phyloP scores from a whole-genome alignment of 768 basidiomycete genomes.

The Hydnomerulius pinastri region DNA sequence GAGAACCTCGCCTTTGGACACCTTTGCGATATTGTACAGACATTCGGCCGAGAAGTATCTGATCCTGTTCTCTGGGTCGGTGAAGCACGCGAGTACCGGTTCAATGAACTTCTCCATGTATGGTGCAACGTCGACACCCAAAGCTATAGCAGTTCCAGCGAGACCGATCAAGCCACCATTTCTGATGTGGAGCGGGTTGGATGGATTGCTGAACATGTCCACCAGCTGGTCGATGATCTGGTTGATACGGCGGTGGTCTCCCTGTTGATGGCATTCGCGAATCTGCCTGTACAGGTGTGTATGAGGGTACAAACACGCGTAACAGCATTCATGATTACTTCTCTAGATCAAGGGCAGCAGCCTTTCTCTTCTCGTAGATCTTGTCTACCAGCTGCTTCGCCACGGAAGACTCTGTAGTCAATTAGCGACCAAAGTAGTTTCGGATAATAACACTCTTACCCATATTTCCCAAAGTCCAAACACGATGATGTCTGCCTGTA shows the following conservation, averaged over 20 bases:
- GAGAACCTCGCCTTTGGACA: conserved; percentile 94
- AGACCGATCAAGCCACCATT: conserved; percentile 97
- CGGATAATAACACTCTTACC: conserved; percentile 10
- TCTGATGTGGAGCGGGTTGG: conserved; percentile 84
- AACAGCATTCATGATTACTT: conserved; percentile 53
- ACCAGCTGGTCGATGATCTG: conserved; percentile 93
- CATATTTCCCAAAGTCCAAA: conserved; percentile 17
- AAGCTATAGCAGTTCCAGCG: conserved; percentile 94
- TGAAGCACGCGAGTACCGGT: conserved; percentile 87
- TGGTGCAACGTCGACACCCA: conserved; percentile 89
- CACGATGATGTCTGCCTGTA: background rate
- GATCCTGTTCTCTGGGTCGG: conserved; percentile 92
- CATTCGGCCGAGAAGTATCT: conserved; percentile 98
- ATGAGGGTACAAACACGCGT: conserved; percentile 9
- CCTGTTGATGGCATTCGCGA: conserved; percentile 80
- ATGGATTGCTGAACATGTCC: conserved; percentile 85
- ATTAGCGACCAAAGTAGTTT: background rate
- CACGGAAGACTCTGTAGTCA: conserved; percentile 61
- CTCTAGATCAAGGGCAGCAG: conserved; percentile 93
- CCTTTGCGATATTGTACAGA: conserved; percentile 96
- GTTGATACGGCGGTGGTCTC: conserved; percentile 77
- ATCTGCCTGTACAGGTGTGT: conserved; percentile 59
- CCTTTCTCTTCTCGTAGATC: conserved; percentile 95
- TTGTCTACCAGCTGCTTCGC: conserved; percentile 86
- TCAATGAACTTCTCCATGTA: conserved; percentile 94